Base-by-base conservation (phyloP, 1,139 yeast species). In the Zygotorulaspora mrakii region DNA sequence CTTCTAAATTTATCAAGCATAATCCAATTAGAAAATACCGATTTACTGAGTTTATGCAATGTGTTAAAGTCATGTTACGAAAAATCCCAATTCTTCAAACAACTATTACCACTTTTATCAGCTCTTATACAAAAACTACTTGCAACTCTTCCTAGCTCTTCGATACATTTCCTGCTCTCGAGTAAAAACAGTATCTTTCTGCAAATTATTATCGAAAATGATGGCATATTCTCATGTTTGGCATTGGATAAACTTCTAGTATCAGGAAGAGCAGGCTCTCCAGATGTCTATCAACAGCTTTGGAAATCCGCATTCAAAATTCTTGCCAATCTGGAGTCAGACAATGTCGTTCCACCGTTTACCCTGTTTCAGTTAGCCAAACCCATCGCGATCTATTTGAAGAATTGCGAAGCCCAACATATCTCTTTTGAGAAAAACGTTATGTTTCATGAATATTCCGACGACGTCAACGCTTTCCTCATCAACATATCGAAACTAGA, bases 311-410 rank as follows among this genome's bases (percentile, higher is more conserved):
- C 55, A 1, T 55, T 58, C 31, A 49, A 46, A 18, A 52, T 54
- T 30, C 40, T 43, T 17, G 49, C 50, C 16, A 12, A 43, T 10
- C 32, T 40, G 3, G 42, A 44, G 10, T n/a, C 39, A 4, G 37
- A 35, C 1, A 46, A 39, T 4, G 39, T 35, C 33, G 35, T 52
- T 1, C 39, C 60, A 2, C 39, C 51, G 4, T 38, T 47, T 23
- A 43, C 40, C 18, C 24, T 58, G 27, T 61, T 58, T 42, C 62
- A 59, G 40, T 35, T 61, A 8, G 49, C 55, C 4, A 59, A 59
- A 35, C 51, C 64, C 1, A 35, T 57, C 8, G 64, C 64, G 7
- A 47, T 61, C n/a, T 55, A 52, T 26, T 41, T 55, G 17, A 49
- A 41, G 26, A 47, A 50, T 24, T 42, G 37, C 16, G 46, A 41